Percentiles rank a stretch among this genome's conserved stretches.
These are phyloP conservation scores for Coleophoma cylindrospora DNA, from an alignment of 2,329 filamentous ascomycete genomes.

Conservation along the genomic window DNA sequence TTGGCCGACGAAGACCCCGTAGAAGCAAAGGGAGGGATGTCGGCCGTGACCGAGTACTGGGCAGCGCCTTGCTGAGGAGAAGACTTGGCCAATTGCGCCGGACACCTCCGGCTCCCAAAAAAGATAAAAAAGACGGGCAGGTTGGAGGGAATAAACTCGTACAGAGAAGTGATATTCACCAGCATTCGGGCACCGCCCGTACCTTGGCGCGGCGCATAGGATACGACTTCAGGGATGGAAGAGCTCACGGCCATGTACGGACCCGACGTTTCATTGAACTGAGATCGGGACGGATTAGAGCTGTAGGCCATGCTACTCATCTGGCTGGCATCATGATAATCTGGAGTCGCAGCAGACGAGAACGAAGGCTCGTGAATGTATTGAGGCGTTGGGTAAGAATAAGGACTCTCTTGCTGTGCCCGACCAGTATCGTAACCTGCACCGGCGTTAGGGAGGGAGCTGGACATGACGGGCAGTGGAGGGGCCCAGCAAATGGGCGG, in stretches of 20 bases:
- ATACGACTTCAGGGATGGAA: conserved; percentile 59
- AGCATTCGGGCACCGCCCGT: conserved; percentile 64
- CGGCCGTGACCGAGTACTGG: conserved; percentile 67
- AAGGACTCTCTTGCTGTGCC: conserved; percentile 33
- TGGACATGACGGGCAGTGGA: conserved; percentile 3
- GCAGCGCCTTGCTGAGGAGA: conserved; percentile 51
- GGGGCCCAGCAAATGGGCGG: conserved; percentile 1
- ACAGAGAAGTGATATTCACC: conserved; percentile 69
- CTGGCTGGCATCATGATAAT: conserved; percentile 20
- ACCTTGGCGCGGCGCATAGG: conserved; percentile 66
- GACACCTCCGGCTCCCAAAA: conserved; percentile 74
- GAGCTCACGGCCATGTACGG: conserved; percentile 61
- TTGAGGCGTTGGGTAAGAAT: conserved; percentile 41
- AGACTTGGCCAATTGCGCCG: conserved; percentile 58
- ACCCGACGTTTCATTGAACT: conserved; percentile 58
- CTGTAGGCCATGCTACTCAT: conserved; percentile 30
- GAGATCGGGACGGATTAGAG: conserved; percentile 40
- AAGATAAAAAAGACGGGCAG: conserved; percentile 58
- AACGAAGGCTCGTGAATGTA: conserved; percentile 42
- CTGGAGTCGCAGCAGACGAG: conserved; percentile 25
- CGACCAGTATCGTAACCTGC: conserved; percentile 25
- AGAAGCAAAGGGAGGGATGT: conserved; percentile 61
- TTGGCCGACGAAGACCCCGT: conserved; percentile 50
- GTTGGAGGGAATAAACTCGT: conserved; percentile 62
- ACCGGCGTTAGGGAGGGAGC: conserved; percentile 7